These are phyloP conservation scores for Teunomyces aglyptinius DNA, from an alignment of 805 yeast genomes.

Conservation along the genomic window DNA sequence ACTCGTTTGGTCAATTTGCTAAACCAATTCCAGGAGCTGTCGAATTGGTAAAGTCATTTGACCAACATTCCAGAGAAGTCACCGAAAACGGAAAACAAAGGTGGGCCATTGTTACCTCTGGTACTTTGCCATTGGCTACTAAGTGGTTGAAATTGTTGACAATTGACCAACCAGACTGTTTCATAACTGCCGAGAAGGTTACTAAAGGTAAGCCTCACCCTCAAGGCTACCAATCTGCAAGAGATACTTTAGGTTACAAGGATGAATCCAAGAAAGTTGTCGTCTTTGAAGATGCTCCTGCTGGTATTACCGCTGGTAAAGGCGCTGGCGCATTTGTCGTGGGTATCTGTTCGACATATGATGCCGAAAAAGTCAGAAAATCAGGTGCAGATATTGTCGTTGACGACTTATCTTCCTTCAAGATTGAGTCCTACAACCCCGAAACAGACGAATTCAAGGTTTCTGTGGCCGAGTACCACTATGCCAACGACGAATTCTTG, in stretches of 20 bases:
- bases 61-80: conserved; percentile 43
- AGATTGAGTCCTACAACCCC: conserved; percentile 50
- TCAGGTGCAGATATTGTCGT: conserved; percentile 84
- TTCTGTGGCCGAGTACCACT: conserved; percentile 39
- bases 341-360: conserved; percentile 81
- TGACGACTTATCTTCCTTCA: conserved; percentile 63
- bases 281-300: conserved; percentile 88
- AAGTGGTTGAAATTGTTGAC: conserved; percentile 71
- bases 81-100: conserved; percentile 46
- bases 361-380: conserved; percentile 61
- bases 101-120: conserved; percentile 90
- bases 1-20: conserved; percentile 69
- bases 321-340: conserved; percentile 80
- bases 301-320: conserved; percentile 81
- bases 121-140: conserved; percentile 72
- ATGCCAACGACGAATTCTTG: conserved; percentile 42
- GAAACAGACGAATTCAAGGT: conserved; percentile 40
- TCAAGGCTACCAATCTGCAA: conserved; percentile 70
- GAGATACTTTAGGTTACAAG: conserved; percentile 44
- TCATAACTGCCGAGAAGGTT: conserved; percentile 81
- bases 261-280: conserved; percentile 42
- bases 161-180: conserved; percentile 63
- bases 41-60: conserved; percentile 55
- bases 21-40: conserved; percentile 75
- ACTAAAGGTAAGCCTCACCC: conserved; percentile 84